Conservation (phyloP, 2,329 filamentous ascomycete genomes). For the Myriosclerotinia duriaeana region DNA sequence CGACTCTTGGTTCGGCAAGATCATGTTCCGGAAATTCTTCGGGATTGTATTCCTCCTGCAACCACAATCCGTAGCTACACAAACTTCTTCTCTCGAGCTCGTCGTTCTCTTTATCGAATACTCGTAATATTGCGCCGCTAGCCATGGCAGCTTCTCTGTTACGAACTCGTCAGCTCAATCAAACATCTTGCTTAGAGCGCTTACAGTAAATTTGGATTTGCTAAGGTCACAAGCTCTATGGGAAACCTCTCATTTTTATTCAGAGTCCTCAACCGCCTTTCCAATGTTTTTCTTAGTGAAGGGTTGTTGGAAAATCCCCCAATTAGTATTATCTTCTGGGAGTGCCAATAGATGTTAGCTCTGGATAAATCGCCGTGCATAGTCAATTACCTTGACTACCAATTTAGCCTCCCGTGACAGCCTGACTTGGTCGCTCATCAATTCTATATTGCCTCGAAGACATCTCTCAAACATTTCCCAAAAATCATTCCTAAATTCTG, state of each 20-base stretch:
- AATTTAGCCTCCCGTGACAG: not conserved
- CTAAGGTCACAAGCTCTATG: not conserved
- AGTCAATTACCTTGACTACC: not conserved
- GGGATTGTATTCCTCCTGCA: slow-evolving; percentile 4
- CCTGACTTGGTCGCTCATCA: slow-evolving; percentile 18
- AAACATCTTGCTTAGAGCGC: not conserved
- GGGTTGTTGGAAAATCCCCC: slow-evolving; percentile 17
- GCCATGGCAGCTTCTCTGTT: slow-evolving; percentile 20
- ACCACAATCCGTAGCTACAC: slow-evolving; percentile 16
- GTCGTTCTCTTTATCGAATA: not conserved
- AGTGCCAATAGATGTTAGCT: not conserved
- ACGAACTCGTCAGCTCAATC: not conserved
- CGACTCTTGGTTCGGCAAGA: not conserved
- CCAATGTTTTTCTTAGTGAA: slow-evolving; percentile 1
- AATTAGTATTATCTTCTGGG: slow-evolving; percentile 1
- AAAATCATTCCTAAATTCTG: not conserved
- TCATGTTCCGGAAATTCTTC: not conserved
- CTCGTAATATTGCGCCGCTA: slow-evolving; percentile 3
- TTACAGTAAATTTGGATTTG: slow-evolving; percentile 6
- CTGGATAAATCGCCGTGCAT: not conserved
- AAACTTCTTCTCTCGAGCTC: slow-evolving; percentile 6
- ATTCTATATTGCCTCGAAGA: not conserved
- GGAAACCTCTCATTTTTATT: not conserved
- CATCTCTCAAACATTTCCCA: slow-evolving; percentile 5
- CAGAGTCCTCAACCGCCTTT: not conserved